Percentiles rank a stretch among this genome's conserved stretches.
phyloP scores from a whole-genome alignment of 345 rosid species.

The Eucalyptus viminalis region DNA sequence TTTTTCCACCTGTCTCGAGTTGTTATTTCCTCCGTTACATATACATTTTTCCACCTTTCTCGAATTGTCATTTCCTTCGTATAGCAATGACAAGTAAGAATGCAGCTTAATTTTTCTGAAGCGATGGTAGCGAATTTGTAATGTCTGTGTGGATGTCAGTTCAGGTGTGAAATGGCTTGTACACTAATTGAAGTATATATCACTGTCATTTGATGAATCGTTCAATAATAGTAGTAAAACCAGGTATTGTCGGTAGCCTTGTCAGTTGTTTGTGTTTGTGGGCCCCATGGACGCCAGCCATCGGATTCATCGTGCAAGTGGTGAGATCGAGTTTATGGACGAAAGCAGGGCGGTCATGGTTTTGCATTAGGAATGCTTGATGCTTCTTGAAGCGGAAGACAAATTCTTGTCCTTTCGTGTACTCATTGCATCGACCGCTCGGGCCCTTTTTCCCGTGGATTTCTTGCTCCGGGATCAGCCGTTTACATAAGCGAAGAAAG shows the following conservation, averaged over 20 bases:
- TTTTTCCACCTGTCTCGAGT: not conserved
- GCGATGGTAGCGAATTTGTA: not conserved
- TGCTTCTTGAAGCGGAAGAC: not conserved
- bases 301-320: not conserved
- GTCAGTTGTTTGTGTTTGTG: not conserved
- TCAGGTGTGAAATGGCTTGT: not conserved
- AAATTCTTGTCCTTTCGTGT: not conserved
- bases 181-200: not conserved
- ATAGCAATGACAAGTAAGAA: not conserved
- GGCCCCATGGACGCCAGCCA: not conserved
- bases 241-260: not conserved
- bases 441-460: not conserved
- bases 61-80: not conserved
- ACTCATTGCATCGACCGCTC: not conserved
- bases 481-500: not conserved
- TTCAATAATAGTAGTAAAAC: not conserved
- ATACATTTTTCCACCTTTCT: not conserved
- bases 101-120: not conserved
- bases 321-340: not conserved
- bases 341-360: not conserved
- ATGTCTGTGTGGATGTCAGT: not conserved
- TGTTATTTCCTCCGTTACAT: not conserved
- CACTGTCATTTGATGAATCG: not conserved
- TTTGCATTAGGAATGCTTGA: not conserved
- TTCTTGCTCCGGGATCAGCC: not conserved